Base-by-base conservation (phyloP, 495 filamentous ascomycete species). In the Viridothelium virens region DNA sequence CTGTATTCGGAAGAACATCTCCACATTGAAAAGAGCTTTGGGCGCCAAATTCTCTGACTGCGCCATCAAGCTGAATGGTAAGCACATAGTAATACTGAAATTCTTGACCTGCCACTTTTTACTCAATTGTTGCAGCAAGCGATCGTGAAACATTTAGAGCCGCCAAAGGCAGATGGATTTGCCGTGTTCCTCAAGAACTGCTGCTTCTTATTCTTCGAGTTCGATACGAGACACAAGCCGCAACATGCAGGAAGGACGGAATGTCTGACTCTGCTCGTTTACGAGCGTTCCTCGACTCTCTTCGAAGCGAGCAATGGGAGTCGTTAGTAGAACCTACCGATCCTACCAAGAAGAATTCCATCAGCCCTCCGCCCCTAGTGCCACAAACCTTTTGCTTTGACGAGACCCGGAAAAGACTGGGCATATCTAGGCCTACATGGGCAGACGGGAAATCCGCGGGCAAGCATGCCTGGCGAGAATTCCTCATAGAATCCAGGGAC, bases 311-410 rank as follows among this genome's bases (percentile, higher is more conserved):
- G 7, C 6, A 44, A 44, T 44, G 41, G 41, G 7, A 44, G 41
- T 44, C 41, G 1, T 44, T 44, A 44, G 7, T 44, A 1, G 14
- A 44, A 44, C 0, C 41, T 7, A 14, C 41, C 41, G 41, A 1
- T 25, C 25, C 25, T 25, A 25, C 25, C 25, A 25, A 25, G 53
- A 14, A 34, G 18, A 4, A 34, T 0, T 36, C 25, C 25, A 36
- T 0, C 0, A 18, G 2, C 5, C n/a, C 53, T 59, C 53, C 53
- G 11, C 53, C 53, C 18, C 2, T 59, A 6, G 53, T 59, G 31
- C 53, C 53, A 33, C 10, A 34, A 7, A 59, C 53, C 31, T 59
- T 59, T 59, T 59, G 53, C 14, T 59, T 59, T 36, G 53, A 59
- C 36, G 53, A 59, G 2, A 59, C 53, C 53, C 14, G 31, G 6